Conservation (phyloP, 1,139 yeast genomes). For the Yamadazyma diospyri region DNA sequence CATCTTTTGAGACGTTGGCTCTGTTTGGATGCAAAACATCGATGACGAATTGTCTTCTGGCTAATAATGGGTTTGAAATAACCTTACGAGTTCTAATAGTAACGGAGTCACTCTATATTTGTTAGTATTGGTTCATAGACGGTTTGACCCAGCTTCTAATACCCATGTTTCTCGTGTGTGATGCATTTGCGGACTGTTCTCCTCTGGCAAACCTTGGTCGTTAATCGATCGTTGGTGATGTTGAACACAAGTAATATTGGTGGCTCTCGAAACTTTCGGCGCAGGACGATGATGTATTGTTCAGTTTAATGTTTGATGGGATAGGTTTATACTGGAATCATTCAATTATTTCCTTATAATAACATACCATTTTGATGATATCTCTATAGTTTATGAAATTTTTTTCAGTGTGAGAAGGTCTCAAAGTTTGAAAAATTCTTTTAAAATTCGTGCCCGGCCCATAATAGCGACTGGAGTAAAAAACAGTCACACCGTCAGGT, state of each 20-base stretch:
- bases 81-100: conserved; percentile 99
- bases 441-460: conserved; percentile 4
- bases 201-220: neutral
- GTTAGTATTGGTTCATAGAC: no score
- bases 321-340: conserved; percentile 2
- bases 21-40: conserved; percentile 99
- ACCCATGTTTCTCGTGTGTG: no score
- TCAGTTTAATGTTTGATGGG: no score
- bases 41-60: conserved; percentile 99
- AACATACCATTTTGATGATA: conserved; percentile 33
- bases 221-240: no score
- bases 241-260: no score
- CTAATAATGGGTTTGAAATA: conserved; percentile 98
- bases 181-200: neutral
- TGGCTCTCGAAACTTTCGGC: no score
- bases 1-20: conserved; percentile 99
- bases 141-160: no score
- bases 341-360: conserved; percentile 4
- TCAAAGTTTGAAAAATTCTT: conserved; percentile 4
- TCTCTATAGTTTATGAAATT: conserved; percentile 16
- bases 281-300: no score
- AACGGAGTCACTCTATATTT: conserved; percentile 87
- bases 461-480: neutral
- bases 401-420: conserved; percentile 8
- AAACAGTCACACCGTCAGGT: conserved; percentile 9